phyloP scores from a whole-genome alignment of 2,329 filamentous ascomycete genomes.

The Thielaviopsis ethacetica region DNA sequence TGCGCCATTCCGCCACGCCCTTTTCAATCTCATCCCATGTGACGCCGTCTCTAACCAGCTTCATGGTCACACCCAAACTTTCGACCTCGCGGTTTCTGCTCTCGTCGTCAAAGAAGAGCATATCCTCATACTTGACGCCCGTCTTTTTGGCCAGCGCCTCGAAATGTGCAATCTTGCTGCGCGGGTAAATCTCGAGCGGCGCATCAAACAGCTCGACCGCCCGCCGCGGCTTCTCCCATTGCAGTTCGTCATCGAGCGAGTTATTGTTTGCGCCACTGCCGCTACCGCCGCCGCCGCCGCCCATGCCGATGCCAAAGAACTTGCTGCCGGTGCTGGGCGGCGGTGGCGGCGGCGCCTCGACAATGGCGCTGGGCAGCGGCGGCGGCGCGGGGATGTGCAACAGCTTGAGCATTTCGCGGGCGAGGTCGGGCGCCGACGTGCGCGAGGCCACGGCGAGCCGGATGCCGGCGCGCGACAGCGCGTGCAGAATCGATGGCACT shows the following conservation, averaged over 20 bases:
- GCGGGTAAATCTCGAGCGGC: constrained; percentile 50
- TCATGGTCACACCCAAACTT: constrained; percentile 66
- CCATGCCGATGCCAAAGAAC: constrained; percentile 9
- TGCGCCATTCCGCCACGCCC: constrained; percentile 69
- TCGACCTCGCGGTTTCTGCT: constrained; percentile 69
- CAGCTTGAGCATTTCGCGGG: constrained; percentile 61
- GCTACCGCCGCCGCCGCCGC: constrained; percentile 14
- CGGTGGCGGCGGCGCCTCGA: constrained; percentile 1
- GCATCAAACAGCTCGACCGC: constrained; percentile 45
- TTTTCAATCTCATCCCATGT: constrained; percentile 60
- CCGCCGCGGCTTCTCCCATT: constrained; percentile 21
- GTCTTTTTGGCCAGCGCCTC: constrained; percentile 53
- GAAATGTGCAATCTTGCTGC: constrained; percentile 76
- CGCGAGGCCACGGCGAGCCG: constrained; percentile 62
- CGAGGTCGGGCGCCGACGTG: constrained; percentile 64
- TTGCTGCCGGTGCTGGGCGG: neutral
- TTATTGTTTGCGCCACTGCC: constrained; percentile 4
- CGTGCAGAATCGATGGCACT: constrained; percentile 49
- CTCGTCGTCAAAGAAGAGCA: constrained; percentile 96
- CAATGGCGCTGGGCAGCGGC: constrained; percentile 12
- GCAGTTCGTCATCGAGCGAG: constrained; percentile 3
- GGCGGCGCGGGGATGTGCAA: constrained; percentile 39
- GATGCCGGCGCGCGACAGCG: constrained; percentile 32
- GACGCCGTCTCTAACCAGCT: constrained; percentile 64
- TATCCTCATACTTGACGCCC: constrained; percentile 58